Percentiles rank a stretch among this genome's conserved stretches.
Evolutionary conservation across 108 stramenopile species (phyloP).

Genomic region (Fragilaria crotonensis): DNA sequence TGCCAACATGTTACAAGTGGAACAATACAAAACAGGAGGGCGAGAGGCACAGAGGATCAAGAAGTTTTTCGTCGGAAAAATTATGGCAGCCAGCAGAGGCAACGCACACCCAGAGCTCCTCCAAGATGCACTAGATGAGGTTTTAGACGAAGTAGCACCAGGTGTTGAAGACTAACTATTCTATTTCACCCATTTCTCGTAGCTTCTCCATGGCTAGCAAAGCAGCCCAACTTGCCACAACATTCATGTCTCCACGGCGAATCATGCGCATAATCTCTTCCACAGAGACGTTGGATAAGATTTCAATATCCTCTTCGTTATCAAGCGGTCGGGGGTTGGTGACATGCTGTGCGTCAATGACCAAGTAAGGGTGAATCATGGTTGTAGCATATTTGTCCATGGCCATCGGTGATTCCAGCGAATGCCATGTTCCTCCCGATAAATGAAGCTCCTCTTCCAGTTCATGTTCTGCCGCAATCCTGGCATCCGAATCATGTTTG

Average conservation of each 20-base stretch:
- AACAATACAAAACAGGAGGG: constrained; percentile 65
- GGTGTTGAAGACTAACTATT: not conserved
- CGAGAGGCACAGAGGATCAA: constrained; percentile 61
- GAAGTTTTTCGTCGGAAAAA: constrained; percentile 76
- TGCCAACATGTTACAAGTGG: constrained; percentile 45
- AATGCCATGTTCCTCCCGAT: constrained; percentile 63
- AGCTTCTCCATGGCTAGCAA: constrained; percentile 66
- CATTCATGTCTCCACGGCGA: constrained; percentile 65
- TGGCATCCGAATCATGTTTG: constrained; percentile 32
- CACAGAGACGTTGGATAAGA: constrained; percentile 49
- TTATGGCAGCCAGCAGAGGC: constrained; percentile 62
- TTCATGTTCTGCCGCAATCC: constrained; percentile 55
- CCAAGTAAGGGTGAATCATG: constrained; percentile 52
- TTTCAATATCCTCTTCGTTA: constrained; percentile 80
- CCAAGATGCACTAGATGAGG: constrained; percentile 48
- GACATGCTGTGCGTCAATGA: constrained; percentile 61
- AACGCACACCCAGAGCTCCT: constrained; percentile 78
- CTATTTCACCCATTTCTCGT: constrained; percentile 61
- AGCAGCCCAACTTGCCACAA: constrained; percentile 66
- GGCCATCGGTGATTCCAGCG: constrained; percentile 35
- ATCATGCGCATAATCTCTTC: constrained; percentile 54
- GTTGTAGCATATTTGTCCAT: constrained; percentile 83
- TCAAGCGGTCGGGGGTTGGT: constrained; percentile 61
- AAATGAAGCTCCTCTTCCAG: constrained; percentile 82
- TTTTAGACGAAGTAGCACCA: constrained; percentile 45